These are phyloP conservation scores for Pneumocystis murina DNA, from an alignment of 1,139 yeast species.

Conservation along the genomic window DNA sequence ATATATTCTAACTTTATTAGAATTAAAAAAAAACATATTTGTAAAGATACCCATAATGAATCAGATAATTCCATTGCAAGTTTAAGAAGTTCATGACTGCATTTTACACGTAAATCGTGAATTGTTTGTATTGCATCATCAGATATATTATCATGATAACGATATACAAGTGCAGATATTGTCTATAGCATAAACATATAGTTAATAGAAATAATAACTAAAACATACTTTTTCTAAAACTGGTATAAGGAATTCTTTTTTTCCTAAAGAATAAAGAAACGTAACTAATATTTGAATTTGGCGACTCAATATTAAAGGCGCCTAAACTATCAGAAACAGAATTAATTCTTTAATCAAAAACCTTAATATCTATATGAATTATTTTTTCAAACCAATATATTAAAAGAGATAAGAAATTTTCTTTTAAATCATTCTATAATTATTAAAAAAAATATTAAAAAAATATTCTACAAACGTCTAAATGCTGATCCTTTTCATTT, in stretches of 20 bases:
- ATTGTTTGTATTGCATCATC: constrained; percentile 59
- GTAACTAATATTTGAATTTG: constrained; percentile 91
- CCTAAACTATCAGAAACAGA: constrained; percentile 47
- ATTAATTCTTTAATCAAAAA: constrained; percentile 60
- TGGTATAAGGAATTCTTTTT: constrained; percentile 29
- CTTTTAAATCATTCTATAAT: not conserved
- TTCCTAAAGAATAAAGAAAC: constrained; percentile 69
- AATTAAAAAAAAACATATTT: not conserved
- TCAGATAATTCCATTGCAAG: constrained; percentile 12
- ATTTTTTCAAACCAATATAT: constrained; percentile 32
- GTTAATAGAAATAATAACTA: constrained; percentile 35
- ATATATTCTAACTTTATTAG: constrained; percentile 4
- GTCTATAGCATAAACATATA: constrained; percentile 77
- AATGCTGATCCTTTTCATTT: not conserved
- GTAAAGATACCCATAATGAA: constrained; percentile 5
- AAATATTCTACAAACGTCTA: not conserved
- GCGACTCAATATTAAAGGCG: constrained; percentile 69
- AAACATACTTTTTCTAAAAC: not conserved
- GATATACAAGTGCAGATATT: constrained; percentile 73
- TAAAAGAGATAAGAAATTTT: not conserved
- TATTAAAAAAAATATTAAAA: not conserved
- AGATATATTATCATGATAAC: constrained; percentile 40
- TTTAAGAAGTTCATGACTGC: constrained; percentile 66
- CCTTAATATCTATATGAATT: constrained; percentile 52
- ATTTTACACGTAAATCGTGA: constrained; percentile 74